These are phyloP conservation scores for Ceratocystis eucalypticola DNA, from an alignment of 2,329 filamentous ascomycete species.

Conservation along the genomic window DNA sequence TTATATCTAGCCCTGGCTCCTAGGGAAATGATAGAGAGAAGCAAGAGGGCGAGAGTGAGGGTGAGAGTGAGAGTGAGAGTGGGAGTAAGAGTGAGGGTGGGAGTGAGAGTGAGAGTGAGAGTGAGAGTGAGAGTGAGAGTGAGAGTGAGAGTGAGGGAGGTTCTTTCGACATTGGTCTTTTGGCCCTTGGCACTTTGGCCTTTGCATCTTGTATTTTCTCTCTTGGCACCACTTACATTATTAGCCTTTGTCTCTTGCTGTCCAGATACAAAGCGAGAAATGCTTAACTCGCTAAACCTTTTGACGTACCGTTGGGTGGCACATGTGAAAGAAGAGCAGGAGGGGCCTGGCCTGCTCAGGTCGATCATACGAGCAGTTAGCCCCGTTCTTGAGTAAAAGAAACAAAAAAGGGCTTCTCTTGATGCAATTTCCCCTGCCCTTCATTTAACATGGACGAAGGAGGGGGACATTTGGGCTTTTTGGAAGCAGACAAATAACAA, in stretches of 20 bases:
- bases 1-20: too few species aligned
- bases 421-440: neutral
- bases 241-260: too few species aligned
- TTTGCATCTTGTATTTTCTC: neutral
- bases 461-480: neutral
- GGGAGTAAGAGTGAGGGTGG: neutral
- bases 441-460: neutral
- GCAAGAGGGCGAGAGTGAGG: neutral
- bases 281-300: neutral
- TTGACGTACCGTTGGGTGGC: neutral
- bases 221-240: neutral
- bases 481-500: neutral
- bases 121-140: neutral
- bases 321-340: neutral
- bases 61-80: neutral
- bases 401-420: neutral
- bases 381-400: neutral
- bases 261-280: neutral
- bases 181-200: neutral
- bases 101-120: neutral
- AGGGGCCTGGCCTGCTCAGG: neutral
- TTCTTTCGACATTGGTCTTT: neutral
- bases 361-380: neutral
- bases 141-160: neutral
- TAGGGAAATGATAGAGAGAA: too few species aligned